phyloP scores from a whole-genome alignment of 768 basidiomycete genomes.

The Butyriboletus loyo region DNA sequence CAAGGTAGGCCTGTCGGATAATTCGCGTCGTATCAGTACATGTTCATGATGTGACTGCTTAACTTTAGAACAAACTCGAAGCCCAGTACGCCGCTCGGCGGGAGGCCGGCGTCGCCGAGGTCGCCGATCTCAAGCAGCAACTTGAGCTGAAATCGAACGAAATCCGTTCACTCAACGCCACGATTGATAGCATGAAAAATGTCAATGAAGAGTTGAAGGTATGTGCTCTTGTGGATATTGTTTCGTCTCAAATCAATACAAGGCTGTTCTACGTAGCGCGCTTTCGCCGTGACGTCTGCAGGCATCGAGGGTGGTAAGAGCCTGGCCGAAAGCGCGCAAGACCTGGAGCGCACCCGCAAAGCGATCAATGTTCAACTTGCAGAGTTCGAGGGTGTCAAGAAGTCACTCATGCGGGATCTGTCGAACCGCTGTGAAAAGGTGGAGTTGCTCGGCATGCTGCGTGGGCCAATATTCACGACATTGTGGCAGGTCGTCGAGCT shows the following conservation, averaged over 20 bases:
- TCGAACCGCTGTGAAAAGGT: conserved; percentile 99
- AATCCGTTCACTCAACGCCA: conserved; percentile 76
- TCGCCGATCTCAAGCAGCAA: conserved; percentile 83
- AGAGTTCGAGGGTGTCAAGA: conserved; percentile 98
- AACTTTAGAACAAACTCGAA: conserved; percentile 81
- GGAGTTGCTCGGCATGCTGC: conserved; percentile 17
- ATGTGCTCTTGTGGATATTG: conserved; percentile 15
- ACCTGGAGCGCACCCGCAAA: conserved; percentile 94
- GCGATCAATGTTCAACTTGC: conserved; percentile 97
- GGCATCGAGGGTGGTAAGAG: conserved; percentile 97
- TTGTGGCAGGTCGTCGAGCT: conserved; percentile 87
- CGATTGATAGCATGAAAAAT: conserved; percentile 90
- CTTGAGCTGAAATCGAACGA: conserved; percentile 82
- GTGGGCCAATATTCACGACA: conserved; percentile 10
- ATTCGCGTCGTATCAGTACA: background rate
- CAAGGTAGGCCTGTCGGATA: conserved; percentile 54
- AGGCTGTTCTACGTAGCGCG: conserved; percentile 57
- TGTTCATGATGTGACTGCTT: conserved; percentile 1
- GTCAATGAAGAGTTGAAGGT: conserved; percentile 99
- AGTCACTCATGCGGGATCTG: conserved; percentile 96
- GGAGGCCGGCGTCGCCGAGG: conserved; percentile 84
- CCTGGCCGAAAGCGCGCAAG: conserved; percentile 94
- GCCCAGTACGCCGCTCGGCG: conserved; percentile 91
- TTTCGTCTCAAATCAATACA: conserved; percentile 1
- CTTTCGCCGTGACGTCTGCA: conserved; percentile 94